Base-by-base conservation (phyloP, 306 rosid genomes). In the Malus sieversii region DNA sequence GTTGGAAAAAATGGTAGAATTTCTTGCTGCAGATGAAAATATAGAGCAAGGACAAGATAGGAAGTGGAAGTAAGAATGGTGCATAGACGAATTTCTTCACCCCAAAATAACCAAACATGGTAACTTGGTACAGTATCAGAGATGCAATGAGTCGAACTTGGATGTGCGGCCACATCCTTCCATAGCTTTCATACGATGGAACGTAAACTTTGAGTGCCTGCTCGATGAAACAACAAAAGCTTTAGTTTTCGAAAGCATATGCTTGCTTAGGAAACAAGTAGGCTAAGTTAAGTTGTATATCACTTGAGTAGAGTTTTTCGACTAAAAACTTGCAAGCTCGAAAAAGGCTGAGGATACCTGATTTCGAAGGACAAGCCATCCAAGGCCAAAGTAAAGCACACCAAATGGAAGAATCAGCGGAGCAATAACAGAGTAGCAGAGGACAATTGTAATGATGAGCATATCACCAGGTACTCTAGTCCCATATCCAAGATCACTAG, bases 121-220 rank as follows among this genome's bases (percentile, higher is more conserved):
- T 90, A 57, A 92, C 66, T 79, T 96, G 99, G 88, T 79, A 92
- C 20, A 96, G 16, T 35, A 92, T 48, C 78, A 96, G 83, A 72
- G 99, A 13, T 62, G 98, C 98, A 6, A 96, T 68, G 30, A 96
- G 62, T 13, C 98, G 96, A 69, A 70, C 71, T 73, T 70, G 63
- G 33, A 96, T 76, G 92, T 96, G 99, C 0, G 99, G 99, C 99
- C 99, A 96, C 85, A 96, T 82, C 83, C 87, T 96, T 79, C 99
- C 98, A 73, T 96, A 79, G 67, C 96, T 90, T 83, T 92, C 99
- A 62, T 86, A 96, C 2, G 91, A n/a, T 58, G 99, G 98, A 76
- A 91, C 88, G 58, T 92, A 90, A 10, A 96, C 99, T 82, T 90
- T 96, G 66, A 96, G 90, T 44, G 91, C 97, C 99, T 96, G 92